A percentile compares a stretch with the other conserved stretches of the same genome.
Evolutionary conservation across 1,284 basidiomycete species (phyloP).

Genomic region (Butyriboletus appendiculatus): DNA sequence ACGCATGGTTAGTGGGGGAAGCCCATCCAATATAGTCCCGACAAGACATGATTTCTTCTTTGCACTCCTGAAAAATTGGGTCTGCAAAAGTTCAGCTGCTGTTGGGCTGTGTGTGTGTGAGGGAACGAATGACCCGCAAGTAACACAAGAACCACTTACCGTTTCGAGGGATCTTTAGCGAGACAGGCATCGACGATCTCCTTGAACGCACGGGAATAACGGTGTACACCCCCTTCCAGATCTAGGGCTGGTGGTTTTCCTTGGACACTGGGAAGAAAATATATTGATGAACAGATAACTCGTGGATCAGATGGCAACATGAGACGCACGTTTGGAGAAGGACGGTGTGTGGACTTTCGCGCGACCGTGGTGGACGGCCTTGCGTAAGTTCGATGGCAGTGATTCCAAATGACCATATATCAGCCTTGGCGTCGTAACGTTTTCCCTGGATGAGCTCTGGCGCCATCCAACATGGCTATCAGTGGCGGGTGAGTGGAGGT

Average conservation of each 20-base stretch:
- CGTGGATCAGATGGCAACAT: slow-evolving; percentile 7
- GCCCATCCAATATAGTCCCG: slow-evolving; percentile 63
- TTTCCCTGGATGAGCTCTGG: slow-evolving; percentile 86
- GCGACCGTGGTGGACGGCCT: slow-evolving; percentile 79
- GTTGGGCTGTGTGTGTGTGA: slow-evolving; percentile 54
- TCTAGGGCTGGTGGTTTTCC: slow-evolving; percentile 75
- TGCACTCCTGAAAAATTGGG: slow-evolving; percentile 77
- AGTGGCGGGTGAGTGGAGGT: background rate
- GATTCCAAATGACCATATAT: slow-evolving; percentile 93
- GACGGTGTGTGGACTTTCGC: slow-evolving; percentile 73
- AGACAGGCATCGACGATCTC: slow-evolving; percentile 83
- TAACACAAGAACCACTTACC: slow-evolving; percentile 39
- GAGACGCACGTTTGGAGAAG: slow-evolving; percentile 68
- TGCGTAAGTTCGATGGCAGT: slow-evolving; percentile 85
- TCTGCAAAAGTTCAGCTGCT: slow-evolving; percentile 75
- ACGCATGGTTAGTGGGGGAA: slow-evolving; percentile 69
- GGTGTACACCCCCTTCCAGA: slow-evolving; percentile 68
- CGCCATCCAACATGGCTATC: slow-evolving; percentile 90
- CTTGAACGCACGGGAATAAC: slow-evolving; percentile 81
- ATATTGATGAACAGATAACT: slow-evolving; percentile 2
- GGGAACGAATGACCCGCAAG: background rate
- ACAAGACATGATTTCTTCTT: slow-evolving; percentile 79
- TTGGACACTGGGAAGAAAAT: slow-evolving; percentile 52
- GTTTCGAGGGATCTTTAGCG: slow-evolving; percentile 75
- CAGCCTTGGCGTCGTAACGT: slow-evolving; percentile 82